These are phyloP conservation scores for Tetracladium marchalianum DNA, from an alignment of 495 filamentous ascomycete species.

Conservation along the genomic window DNA sequence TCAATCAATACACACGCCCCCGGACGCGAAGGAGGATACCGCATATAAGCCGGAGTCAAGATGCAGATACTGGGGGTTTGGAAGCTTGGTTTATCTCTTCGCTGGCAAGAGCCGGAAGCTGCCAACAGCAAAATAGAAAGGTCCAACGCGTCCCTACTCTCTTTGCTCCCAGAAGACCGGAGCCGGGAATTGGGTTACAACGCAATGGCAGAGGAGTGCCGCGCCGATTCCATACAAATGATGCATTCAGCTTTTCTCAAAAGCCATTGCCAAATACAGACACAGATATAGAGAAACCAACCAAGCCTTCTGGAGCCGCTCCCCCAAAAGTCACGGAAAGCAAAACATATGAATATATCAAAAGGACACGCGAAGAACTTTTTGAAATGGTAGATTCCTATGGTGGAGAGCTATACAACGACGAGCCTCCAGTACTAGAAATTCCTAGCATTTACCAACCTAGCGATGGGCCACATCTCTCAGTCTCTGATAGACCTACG, in stretches of 20 bases:
- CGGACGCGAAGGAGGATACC: background rate
- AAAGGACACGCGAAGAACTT: constrained; percentile 26
- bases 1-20: background rate
- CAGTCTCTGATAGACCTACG: constrained; percentile 31
- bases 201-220: too few relatives aligned
- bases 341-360: background rate
- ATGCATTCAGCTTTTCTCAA: background rate
- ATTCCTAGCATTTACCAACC: constrained; percentile 29
- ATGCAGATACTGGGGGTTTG: background rate
- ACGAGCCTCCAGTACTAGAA: constrained; percentile 34
- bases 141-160: constrained; percentile 1
- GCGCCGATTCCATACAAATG: background rate
- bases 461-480: constrained; percentile 30
- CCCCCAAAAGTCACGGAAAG: constrained; percentile 9
- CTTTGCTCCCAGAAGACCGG: constrained; percentile 7
- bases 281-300: background rate
- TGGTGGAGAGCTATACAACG: constrained; percentile 32
- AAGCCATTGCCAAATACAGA: too few relatives aligned
- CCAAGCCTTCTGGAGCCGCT: background rate
- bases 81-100: constrained; percentile 54
- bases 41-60: background rate
- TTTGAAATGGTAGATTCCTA: constrained; percentile 38
- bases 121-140: constrained; percentile 38
- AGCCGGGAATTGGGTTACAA: background rate
- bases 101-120: constrained; percentile 53